Percentiles rank a stretch among this genome's conserved stretches.
phyloP scores from a whole-genome alignment of 176 grass and related monocot genomes.

The Dendrocalamus sinicus region DNA sequence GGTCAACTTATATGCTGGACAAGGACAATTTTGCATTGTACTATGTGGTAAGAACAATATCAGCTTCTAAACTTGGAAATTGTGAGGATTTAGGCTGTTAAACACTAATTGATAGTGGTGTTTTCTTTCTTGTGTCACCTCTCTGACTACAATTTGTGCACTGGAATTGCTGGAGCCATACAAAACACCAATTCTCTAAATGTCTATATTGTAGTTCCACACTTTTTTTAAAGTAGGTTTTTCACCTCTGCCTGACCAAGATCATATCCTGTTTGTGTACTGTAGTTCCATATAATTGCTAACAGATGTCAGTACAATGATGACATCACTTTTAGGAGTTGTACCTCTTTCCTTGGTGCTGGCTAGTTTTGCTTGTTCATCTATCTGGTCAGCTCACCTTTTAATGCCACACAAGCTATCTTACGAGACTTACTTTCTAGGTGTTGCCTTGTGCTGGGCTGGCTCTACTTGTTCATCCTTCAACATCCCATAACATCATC shows the following conservation, averaged over 20 bases:
- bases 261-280: background rate
- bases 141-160: background rate
- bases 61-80: slow-evolving; percentile 1
- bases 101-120: background rate
- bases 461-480: slow-evolving; percentile 77
- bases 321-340: background rate
- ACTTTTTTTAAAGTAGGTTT: background rate
- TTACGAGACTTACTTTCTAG: slow-evolving; percentile 46
- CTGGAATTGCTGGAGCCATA: background rate
- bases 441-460: slow-evolving; percentile 75
- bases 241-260: background rate
- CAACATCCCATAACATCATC: slow-evolving; percentile 86
- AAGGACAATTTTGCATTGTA: slow-evolving; percentile 93
- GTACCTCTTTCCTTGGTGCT: background rate
- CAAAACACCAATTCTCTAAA: background rate
- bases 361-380: slow-evolving; percentile 20
- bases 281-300: background rate
- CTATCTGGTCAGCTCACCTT: background rate
- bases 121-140: background rate
- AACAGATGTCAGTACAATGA: background rate
- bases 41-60: slow-evolving; percentile 80
- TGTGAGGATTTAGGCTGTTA: background rate
- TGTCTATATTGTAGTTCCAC: background rate
- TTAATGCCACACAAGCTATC: background rate
- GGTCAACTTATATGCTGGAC: slow-evolving; percentile 90